A percentile compares a stretch with the other conserved stretches of the same genome.
phyloP scores from a whole-genome alignment of 176 grass and related monocot genomes.

The Raddia distichophylla region DNA sequence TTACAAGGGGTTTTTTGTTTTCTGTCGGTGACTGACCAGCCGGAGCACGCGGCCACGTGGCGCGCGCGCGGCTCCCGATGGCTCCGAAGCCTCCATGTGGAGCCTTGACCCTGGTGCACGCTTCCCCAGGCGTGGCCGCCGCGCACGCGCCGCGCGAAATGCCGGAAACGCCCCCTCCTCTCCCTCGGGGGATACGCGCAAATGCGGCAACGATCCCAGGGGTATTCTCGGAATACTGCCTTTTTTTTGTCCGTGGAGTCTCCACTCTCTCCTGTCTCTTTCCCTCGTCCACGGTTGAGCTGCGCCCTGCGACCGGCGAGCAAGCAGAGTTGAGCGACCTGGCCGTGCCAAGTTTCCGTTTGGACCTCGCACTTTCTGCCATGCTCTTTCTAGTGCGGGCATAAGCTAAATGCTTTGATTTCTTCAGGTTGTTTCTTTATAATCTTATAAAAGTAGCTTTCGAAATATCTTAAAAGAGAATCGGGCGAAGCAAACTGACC shows the following conservation, averaged over 20 bases:
- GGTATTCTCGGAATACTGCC: not conserved
- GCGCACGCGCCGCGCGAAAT: not conserved
- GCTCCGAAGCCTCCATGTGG: constrained; percentile 46
- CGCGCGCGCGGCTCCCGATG: not conserved
- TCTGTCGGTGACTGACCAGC: not conserved
- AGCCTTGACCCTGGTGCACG: not conserved
- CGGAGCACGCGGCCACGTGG: constrained; percentile 30
- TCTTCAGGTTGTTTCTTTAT: no score
- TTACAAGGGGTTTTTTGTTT: no score
- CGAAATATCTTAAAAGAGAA: no score
- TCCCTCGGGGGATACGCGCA: no score
- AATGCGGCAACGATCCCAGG: not conserved
- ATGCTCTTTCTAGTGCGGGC: no score
- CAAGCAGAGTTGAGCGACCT: not conserved
- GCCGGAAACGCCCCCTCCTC: not conserved
- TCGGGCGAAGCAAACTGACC: no score
- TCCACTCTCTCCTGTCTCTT: constrained; percentile 40
- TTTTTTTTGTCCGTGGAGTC: not conserved
- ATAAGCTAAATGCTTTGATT: no score
- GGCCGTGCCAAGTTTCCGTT: constrained; percentile 21
- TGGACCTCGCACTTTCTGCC: not conserved
- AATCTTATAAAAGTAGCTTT: no score
- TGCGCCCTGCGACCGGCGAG: constrained; percentile 12
- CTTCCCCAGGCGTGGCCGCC: not conserved
- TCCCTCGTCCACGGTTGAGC: not conserved